A percentile compares a stretch with the other conserved stretches of the same genome.
Conservation (phyloP, 176 grass and related monocot species). For the Eragrostis nindensis region DNA sequence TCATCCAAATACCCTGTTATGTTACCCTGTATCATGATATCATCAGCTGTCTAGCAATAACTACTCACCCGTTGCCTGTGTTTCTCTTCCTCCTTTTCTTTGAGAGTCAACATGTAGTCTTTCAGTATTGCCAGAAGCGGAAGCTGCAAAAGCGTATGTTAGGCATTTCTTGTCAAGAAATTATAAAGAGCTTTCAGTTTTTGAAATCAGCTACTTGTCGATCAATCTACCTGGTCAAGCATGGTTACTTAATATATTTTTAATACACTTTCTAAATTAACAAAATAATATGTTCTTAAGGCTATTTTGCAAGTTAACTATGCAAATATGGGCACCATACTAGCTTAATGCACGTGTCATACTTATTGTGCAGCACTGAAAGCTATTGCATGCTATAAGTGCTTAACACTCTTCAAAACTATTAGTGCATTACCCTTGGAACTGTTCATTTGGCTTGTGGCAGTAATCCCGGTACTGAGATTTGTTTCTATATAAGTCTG, state of each 20-base stretch:
- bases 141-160: slow-evolving; percentile 60
- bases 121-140: slow-evolving; percentile 90
- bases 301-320: slow-evolving; percentile 24
- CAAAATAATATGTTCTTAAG: slow-evolving; percentile 1
- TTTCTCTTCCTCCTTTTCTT: slow-evolving; percentile 91
- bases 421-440: slow-evolving; percentile 9
- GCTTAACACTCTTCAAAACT: not conserved
- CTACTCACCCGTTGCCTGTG: slow-evolving; percentile 78
- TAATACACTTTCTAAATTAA: not conserved
- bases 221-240: slow-evolving; percentile 17
- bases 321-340: slow-evolving; percentile 2
- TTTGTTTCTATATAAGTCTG: not conserved
- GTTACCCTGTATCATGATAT: slow-evolving; percentile 7
- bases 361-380: slow-evolving; percentile 23
- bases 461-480: not conserved
- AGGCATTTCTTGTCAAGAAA: slow-evolving; percentile 27
- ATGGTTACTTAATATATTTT: not conserved
- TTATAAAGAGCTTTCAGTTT: slow-evolving; percentile 10
- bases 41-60: slow-evolving; percentile 25
- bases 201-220: slow-evolving; percentile 25
- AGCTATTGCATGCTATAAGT: not conserved
- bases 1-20: not conserved
- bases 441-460: not conserved
- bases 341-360: not conserved
- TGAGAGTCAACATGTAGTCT: slow-evolving; percentile 71